Conservation (phyloP, 148 eudicot species). For the Pouteria glomerata region DNA sequence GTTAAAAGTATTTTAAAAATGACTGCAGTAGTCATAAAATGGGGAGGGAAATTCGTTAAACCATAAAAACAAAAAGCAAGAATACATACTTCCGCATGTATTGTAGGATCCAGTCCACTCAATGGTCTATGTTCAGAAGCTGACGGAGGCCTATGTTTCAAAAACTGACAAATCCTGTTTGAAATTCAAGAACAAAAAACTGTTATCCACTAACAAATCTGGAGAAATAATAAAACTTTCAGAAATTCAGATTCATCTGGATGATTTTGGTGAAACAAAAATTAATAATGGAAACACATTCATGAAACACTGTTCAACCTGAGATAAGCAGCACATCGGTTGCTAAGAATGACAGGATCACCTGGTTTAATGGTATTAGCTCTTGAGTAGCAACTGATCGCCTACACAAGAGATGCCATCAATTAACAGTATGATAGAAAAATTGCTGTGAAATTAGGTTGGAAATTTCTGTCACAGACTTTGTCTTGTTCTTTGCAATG, state of each 20-base stretch:
- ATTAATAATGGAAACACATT: constrained; percentile 1
- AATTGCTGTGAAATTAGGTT: neutral
- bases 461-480: neutral
- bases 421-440: constrained; percentile 14
- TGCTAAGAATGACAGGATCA: constrained; percentile 80
- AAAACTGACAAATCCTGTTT: constrained; percentile 59
- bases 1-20: neutral
- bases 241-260: neutral
- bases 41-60: neutral
- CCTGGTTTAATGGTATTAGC: constrained; percentile 68
- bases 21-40: neutral
- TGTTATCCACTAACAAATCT: neutral
- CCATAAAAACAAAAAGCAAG: neutral
- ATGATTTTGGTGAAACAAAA: neutral
- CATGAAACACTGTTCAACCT: constrained; percentile 37
- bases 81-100: constrained; percentile 72
- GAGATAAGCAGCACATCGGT: constrained; percentile 87
- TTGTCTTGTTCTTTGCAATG: neutral
- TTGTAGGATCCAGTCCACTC: constrained; percentile 86
- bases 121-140: constrained; percentile 74
- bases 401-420: constrained; percentile 38
- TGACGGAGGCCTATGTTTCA: constrained; percentile 65
- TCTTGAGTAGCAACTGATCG: constrained; percentile 69
- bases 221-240: neutral
- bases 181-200: constrained; percentile 4